Evolutionary conservation across 2,329 filamentous ascomycete genomes (phyloP), one percentile per base, ranked within the genome.

Genomic region (Stachybotrys chlorohalonatus): DNA sequence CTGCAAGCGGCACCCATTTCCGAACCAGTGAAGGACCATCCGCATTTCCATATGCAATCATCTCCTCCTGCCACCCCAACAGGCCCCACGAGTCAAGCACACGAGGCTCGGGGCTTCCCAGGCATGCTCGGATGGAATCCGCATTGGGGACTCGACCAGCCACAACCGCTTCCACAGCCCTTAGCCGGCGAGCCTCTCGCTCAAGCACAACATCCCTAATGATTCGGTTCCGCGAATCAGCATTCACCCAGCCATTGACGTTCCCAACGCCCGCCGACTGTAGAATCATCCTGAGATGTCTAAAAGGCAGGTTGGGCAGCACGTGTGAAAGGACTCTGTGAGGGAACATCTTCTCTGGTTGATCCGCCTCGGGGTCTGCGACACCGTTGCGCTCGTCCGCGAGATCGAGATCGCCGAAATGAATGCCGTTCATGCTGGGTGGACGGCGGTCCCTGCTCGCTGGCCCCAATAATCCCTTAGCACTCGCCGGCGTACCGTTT

Each of bases 281-380:
- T 39, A 91, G 74, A 1, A 89, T 70, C 56, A 78, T 76, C 67
- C 87, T 85, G 30, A 92, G 73, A 31, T 85, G 73, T 13, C 79
- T 73, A 60, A 87, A 88, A 0, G 88, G 88, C 6, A 91, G 71
- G 47, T 88, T 89, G 53, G 90, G 71, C 2, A 92, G 73, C 24
- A 89, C 80, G 83, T 0, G 88, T 90, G 6, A 91, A 70, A 0
- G 79, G 68, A 0, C 75, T 73, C 30, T 77, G 24, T 24, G 24
- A 24, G 24, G 4, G 2, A 24, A 2, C 24, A 24, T 24, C 24
- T 24, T 24, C 24, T 24, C 24, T 24, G 24, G 24, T 24, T 4
- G 24, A 24, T 24, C 24, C 4, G 24, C 24, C 24, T 4, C 24
- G 24, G 24, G 59, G 63, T 32, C 58, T 62, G 7, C 61, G 56